These are phyloP conservation scores for Ceratocystis harringtonii DNA, from an alignment of 2,329 filamentous ascomycete species.

Conservation along the genomic window DNA sequence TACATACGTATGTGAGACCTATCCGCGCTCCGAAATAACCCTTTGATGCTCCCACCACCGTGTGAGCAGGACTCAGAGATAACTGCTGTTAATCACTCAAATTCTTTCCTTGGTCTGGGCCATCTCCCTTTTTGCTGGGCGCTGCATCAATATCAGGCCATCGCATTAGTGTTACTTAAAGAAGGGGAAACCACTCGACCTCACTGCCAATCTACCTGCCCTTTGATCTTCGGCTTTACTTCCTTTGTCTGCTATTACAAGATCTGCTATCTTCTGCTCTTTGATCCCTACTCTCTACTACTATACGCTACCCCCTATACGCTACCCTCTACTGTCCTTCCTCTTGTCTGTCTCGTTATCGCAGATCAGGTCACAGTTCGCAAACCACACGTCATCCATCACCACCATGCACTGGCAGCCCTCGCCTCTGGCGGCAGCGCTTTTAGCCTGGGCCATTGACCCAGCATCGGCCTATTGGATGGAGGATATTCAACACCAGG, in stretches of 20 bases:
- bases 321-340: too few species aligned
- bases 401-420: constrained; percentile 2
- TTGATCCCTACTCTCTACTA: neutral
- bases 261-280: neutral
- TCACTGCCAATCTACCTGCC: neutral
- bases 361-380: neutral
- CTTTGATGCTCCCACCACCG: neutral
- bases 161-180: neutral
- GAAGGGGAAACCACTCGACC: neutral
- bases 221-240: neutral
- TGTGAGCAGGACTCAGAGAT: neutral
- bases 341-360: neutral
- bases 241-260: neutral
- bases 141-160: neutral
- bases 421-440: neutral
- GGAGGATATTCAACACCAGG: constrained; percentile 33
- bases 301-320: too few species aligned
- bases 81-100: neutral
- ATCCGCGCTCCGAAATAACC: neutral
- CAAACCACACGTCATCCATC: too few species aligned
- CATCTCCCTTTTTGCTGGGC: neutral
- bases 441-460: neutral
- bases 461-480: constrained; percentile 26
- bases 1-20: neutral
- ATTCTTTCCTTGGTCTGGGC: neutral